Evolutionary conservation across 2,329 filamentous ascomycete genomes (phyloP), one percentile per base, ranked within the genome.

Genomic region (Conoideocrella luteorostrata): DNA sequence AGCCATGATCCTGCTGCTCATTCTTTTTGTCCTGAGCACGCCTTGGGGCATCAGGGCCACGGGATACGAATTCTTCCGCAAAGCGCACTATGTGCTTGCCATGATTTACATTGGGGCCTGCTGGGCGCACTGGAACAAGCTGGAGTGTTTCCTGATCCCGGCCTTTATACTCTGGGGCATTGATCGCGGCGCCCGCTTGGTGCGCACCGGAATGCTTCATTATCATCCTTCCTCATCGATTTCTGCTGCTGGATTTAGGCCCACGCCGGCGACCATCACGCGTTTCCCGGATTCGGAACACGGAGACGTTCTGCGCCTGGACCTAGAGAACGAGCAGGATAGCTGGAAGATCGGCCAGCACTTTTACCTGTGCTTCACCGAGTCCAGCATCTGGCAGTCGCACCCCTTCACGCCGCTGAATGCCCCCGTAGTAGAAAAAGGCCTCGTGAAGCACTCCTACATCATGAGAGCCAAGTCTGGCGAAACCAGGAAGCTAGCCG

Each of bases 61-160:
- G 0, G 86, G 86, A 3, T 88, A 90, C 60, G 86, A 89, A 54
- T 80, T 84, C 62, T 89, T 89, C 69, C 75, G 84, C 48, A 88
- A 87, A 57, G 66, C 76, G 0, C 85, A 89, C 57, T 87, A 87
- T 52, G 68, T 88, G 11, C 67, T 88, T 2, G 86, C 84, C 10
- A 78, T 84, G 66, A 60, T 88, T 4, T 90, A 87, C 60, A 76
- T 89, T 11, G 86, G 82, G 4, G 84, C 83, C 3, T 84, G 83
- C 61, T 88, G 83, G 75, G 84, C 75, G 1, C 86, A 90, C 57
- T 90, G 85, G 86, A 60, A 70, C 40, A 67, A 80, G 40, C 67
- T 89, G 4, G 70, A 75, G 37, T 86, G 80, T 57, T 88, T 84
- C 66, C 71, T 88, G 57, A 70, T 86, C 35, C 78, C 84, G 0